Base-by-base conservation (phyloP, 495 filamentous ascomycete species). In the Sabuloglossum arenarium region DNA sequence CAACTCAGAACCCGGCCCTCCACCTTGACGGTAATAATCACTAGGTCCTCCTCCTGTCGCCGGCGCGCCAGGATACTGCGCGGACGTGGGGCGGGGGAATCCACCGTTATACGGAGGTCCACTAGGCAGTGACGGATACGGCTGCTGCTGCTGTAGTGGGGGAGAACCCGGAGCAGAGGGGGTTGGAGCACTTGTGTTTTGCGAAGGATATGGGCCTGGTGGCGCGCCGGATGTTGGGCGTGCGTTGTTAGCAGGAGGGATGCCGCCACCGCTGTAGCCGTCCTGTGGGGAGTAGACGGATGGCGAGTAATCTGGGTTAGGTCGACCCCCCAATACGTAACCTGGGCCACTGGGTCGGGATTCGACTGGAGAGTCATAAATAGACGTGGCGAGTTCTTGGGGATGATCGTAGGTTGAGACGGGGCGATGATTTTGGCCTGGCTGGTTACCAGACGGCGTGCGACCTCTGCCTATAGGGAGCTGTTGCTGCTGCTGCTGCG, bases 381-480 rank as follows among this genome's bases (percentile, higher is more conserved):
- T 77, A 6, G 84, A 84, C n/a, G 86, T 88, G 31, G 84, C 83
- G 42, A 93, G 71, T 71, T 93, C 86, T 66, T 90, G 86, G 0
- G 86, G 86, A 47, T 81, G 79, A 10, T 80, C 79, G 61, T 85
- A 85, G 49, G 79, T 85, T 59, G 81, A 88, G 62, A 82, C 80
- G 4, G 81, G 84, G 28, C 76, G 74, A 56, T 75, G 74, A 39
- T 75, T 66, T 25, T 66, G 59, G 68, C 59, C 53, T 64, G 66
- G 57, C 75, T 75, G 30, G 70, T 29, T n/a, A 24, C 25, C 19
- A 24, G 57, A 23, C 1, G 56, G 52, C 1, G 47, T 8, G 25
- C 47, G 53, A 12, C 30, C 31, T n/a, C 53, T 27, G 29, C 53
- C 37, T 1, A 54, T 10, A 12, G 53, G 31, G 21, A 54, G 53